A percentile compares a stretch with the other conserved stretches of the same genome.
Conservation (phyloP, 495 filamentous ascomycete species). For the Aspergillus nidulans region DNA sequence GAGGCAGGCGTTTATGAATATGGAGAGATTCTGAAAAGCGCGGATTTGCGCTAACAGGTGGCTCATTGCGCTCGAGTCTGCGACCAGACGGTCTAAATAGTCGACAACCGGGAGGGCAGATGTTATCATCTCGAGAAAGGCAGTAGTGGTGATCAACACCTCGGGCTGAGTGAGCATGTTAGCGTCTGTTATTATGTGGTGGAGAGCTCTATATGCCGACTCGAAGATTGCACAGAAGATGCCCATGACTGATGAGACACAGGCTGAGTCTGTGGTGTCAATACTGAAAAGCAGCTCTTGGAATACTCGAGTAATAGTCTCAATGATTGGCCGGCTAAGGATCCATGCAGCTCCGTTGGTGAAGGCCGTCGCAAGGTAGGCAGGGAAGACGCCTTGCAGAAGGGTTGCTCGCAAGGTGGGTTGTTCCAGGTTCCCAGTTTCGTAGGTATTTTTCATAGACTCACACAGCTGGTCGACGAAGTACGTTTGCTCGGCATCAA, state of each 20-base stretch:
- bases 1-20: constrained; percentile 5
- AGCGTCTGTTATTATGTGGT: constrained; percentile 24
- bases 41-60: constrained; percentile 10
- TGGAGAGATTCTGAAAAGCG: not conserved
- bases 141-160: constrained; percentile 32
- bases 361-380: constrained; percentile 55
- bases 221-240: constrained; percentile 44
- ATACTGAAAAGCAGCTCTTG: constrained; percentile 45
- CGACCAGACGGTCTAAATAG: constrained; percentile 42
- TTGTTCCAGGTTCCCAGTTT: constrained; percentile 35
- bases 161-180: constrained; percentile 35
- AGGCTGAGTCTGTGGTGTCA: constrained; percentile 40
- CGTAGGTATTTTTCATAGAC: constrained; percentile 50
- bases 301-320: constrained; percentile 43
- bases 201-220: constrained; percentile 35
- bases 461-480: constrained; percentile 54
- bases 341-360: constrained; percentile 53
- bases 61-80: constrained; percentile 12
- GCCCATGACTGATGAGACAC: constrained; percentile 37
- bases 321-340: constrained; percentile 51
- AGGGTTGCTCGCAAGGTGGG: constrained; percentile 56
- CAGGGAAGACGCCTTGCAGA: constrained; percentile 58
- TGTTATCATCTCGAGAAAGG: constrained; percentile 44
- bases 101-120: constrained; percentile 47
- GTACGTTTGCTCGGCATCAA: constrained; percentile 57